These are phyloP conservation scores for Mikania micrantha DNA, from an alignment of 129 eudicot species.

Conservation along the genomic window DNA sequence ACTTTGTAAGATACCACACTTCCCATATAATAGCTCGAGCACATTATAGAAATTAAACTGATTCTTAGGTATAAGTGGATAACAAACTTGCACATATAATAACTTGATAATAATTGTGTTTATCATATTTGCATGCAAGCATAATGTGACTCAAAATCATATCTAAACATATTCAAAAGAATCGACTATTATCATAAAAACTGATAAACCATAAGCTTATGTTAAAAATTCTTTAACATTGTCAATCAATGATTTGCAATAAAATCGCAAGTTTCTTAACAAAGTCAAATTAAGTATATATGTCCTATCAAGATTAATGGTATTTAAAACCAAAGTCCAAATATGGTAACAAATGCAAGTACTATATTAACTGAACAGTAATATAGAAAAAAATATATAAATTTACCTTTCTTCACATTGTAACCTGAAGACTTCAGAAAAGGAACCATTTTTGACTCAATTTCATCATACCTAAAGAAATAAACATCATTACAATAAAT, in stretches of 20 bases:
- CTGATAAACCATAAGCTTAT: background rate
- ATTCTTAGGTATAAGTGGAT: background rate
- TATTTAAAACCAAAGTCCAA: background rate
- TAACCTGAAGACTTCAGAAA: slow-evolving; percentile 67
- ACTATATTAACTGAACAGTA: background rate
- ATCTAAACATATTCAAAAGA: background rate
- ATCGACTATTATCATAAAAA: background rate
- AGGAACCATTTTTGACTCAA: slow-evolving; percentile 67
- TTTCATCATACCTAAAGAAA: slow-evolving; percentile 61
- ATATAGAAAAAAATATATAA: background rate
- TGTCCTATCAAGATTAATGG: background rate
- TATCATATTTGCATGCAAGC: background rate
- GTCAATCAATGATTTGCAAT: background rate
- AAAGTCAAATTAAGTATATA: background rate
- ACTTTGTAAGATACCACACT: background rate
- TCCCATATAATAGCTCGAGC: background rate
- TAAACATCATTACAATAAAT: background rate
- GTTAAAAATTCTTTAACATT: background rate
- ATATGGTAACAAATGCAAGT: background rate
- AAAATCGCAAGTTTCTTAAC: background rate
- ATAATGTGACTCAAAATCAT: background rate
- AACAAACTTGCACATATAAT: background rate
- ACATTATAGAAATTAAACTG: background rate
- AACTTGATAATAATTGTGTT: background rate
- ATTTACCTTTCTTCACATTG: slow-evolving; percentile 86